phyloP scores from a whole-genome alignment of 176 grass and related monocot genomes.

The Bromus sterilis region DNA sequence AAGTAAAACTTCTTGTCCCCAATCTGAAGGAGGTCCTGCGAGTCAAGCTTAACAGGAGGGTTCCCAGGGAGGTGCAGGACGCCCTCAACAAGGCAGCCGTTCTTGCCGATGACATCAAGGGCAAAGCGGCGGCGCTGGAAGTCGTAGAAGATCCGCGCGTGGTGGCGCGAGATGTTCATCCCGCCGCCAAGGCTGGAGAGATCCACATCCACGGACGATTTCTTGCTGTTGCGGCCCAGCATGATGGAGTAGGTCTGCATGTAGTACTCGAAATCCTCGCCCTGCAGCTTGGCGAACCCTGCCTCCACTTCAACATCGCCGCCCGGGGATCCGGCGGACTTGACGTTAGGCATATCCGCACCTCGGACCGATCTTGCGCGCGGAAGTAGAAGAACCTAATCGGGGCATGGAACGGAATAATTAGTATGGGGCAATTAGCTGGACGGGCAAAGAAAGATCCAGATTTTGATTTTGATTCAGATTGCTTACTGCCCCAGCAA shows the following conservation, averaged over 20 bases:
- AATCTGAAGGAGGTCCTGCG: conserved; percentile 87
- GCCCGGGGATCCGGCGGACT: conserved; percentile 12
- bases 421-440: neutral
- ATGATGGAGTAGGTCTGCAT: conserved; percentile 98
- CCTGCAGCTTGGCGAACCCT: conserved; percentile 93
- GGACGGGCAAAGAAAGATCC: neutral
- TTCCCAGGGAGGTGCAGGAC: conserved; percentile 75
- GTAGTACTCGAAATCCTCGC: conserved; percentile 93
- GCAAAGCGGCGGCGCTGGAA: conserved; percentile 84
- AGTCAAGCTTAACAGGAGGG: conserved; percentile 74
- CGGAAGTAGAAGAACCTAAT: neutral
- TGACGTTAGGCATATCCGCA: neutral
- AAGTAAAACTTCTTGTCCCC: conserved; percentile 96
- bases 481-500: neutral
- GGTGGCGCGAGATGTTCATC: conserved; percentile 87
- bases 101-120: conserved; percentile 89
- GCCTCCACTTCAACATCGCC: conserved; percentile 47
- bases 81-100: conserved; percentile 77
- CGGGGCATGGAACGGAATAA: neutral
- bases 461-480: neutral
- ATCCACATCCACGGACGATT: conserved; percentile 82
- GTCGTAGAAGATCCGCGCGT: conserved; percentile 89
- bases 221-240: conserved; percentile 83
- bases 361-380: neutral
- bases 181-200: conserved; percentile 74